phyloP scores from a whole-genome alignment of 140 eudicot genomes.

The Ambrosia hybrid region DNA sequence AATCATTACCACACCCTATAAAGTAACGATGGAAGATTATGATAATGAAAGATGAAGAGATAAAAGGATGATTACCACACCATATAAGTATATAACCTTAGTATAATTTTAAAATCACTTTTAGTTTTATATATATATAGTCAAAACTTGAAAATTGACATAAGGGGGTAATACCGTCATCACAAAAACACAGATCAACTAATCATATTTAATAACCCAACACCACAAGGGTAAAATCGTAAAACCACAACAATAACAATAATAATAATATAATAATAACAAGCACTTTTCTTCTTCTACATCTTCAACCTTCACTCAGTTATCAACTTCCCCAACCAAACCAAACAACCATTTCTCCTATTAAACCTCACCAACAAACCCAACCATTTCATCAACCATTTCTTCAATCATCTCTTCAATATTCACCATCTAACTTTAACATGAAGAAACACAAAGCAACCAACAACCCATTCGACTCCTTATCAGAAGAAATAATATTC shows the following conservation, averaged over 20 bases:
- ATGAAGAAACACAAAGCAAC: conserved; percentile 66
- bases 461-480: conserved; percentile 51
- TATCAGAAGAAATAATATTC: conserved; percentile 72
- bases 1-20: no score
- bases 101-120: no score
- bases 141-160: no score
- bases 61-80: no score
- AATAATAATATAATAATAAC: no score
- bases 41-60: no score
- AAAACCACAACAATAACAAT: neutral
- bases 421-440: neutral
- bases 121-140: no score
- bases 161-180: conserved; percentile 41
- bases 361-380: conserved; percentile 34
- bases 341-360: conserved; percentile 41
- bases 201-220: conserved; percentile 10
- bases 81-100: no score
- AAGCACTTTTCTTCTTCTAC: conserved; percentile 27
- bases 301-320: conserved; percentile 51
- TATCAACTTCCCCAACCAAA: conserved; percentile 39
- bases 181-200: neutral
- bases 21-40: no score
- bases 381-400: neutral
- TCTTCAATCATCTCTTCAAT: neutral
- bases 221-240: conserved; percentile 35